Percentiles rank a stretch among this genome's conserved stretches.
These are phyloP conservation scores for Rhodomyrtus psidioides DNA, from an alignment of 441 rosid genomes.

Conservation along the genomic window DNA sequence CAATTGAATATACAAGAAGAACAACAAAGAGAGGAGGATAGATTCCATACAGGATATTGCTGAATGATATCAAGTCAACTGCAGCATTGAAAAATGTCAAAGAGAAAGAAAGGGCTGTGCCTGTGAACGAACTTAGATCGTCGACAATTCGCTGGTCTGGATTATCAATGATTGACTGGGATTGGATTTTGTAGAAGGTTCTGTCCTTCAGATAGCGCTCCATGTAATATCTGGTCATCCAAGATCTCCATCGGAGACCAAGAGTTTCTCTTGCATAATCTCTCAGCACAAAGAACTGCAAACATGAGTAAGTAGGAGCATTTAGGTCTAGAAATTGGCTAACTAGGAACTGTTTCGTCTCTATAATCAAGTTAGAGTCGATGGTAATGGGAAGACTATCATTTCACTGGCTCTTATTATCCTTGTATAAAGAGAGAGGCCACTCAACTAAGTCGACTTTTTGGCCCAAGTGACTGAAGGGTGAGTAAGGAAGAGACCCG, in stretches of 20 bases:
- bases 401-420: neutral
- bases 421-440: neutral
- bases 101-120: slow-evolving; percentile 82
- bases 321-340: neutral
- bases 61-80: slow-evolving; percentile 85
- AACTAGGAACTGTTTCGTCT: neutral
- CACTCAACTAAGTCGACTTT: neutral
- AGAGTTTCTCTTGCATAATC: slow-evolving; percentile 84
- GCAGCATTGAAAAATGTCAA: slow-evolving; percentile 72
- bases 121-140: slow-evolving; percentile 83
- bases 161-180: slow-evolving; percentile 86
- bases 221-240: slow-evolving; percentile 92
- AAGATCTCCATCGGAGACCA: slow-evolving; percentile 86
- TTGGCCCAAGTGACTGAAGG: neutral
- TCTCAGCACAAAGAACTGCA: slow-evolving; percentile 84
- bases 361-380: neutral
- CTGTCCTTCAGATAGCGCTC: slow-evolving; percentile 65
- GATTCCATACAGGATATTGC: slow-evolving; percentile 85
- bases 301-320: neutral
- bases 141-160: slow-evolving; percentile 96
- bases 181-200: slow-evolving; percentile 87
- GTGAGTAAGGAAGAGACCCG: neutral
- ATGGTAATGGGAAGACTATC: neutral
- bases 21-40: slow-evolving; percentile 87
- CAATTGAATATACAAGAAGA: slow-evolving; percentile 71